Evolutionary conservation across 352 stramenopile genomes (phyloP).

Genomic region (Phytophthora megakarya): DNA sequence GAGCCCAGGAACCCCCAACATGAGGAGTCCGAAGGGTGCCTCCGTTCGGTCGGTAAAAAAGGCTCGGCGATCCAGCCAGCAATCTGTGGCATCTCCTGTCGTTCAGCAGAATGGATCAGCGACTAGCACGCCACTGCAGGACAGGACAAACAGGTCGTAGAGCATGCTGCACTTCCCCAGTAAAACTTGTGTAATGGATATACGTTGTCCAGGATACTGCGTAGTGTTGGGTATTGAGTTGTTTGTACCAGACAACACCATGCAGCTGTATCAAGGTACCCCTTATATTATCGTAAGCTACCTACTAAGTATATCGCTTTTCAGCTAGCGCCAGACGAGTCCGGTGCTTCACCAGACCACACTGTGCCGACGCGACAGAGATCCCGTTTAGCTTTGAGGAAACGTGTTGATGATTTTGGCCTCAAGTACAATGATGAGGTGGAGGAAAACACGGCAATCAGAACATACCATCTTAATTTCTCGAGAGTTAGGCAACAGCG

Average conservation of each 20-base stretch:
- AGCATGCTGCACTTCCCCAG: slow-evolving; percentile 9
- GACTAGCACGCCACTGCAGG: slow-evolving; percentile 39
- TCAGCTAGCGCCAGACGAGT: too few relatives aligned
- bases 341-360: too few relatives aligned
- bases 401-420: slow-evolving; percentile 30
- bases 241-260: too few relatives aligned
- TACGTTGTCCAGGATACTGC: slow-evolving; percentile 2
- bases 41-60: slow-evolving; percentile 37
- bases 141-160: slow-evolving; percentile 50
- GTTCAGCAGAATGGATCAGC: slow-evolving; percentile 18
- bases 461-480: slow-evolving; percentile 24
- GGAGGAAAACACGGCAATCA: slow-evolving; percentile 22
- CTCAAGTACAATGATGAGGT: slow-evolving; percentile 27
- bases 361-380: slow-evolving; percentile 27
- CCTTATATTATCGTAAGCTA: too few relatives aligned
- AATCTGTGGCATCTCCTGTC: slow-evolving; percentile 30
- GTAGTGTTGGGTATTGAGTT: too few relatives aligned
- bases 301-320: too few relatives aligned
- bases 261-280: too few relatives aligned
- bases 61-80: slow-evolving; percentile 38
- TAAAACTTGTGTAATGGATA: slow-evolving; percentile 22
- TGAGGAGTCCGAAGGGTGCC: slow-evolving; percentile 33
- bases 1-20: slow-evolving; percentile 25
- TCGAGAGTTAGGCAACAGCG: slow-evolving; percentile 15
- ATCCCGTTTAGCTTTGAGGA: slow-evolving; percentile 30